Base-by-base conservation (phyloP, 495 filamentous ascomycete species). In the Zalerion maritima region DNA sequence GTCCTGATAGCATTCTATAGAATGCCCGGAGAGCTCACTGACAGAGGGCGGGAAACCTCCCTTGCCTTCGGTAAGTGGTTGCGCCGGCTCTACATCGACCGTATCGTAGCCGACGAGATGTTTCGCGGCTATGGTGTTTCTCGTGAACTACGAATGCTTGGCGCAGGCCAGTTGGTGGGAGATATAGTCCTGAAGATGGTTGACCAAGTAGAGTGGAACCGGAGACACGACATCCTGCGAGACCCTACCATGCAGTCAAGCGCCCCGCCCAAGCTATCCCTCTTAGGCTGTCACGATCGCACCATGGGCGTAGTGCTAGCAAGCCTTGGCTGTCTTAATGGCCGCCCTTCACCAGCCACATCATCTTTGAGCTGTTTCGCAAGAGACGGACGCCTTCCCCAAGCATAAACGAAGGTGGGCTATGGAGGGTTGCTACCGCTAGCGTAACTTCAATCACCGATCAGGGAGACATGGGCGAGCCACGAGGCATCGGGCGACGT, bases 231-330 rank as follows among this genome's bases (percentile, higher is more conserved):
- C 28, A 21, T 30, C 17, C 26, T 29, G 13, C 28, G 28, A 32
- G 29, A 24, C 29, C 29, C 3, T 32, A 15, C 19, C 29, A 3
- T 24, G 11, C 29, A 32, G 24, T 15, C 17, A 24, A 32, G 29
- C 10, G 20, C 18, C 10, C 29, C 29, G 21, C 29, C 29, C 29
- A 32, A 15, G 29, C 20, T 32, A 20, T 32, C 29, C 19, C 51
- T 87, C 38, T 71, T 66, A 32, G 81, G 81, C 20, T 83, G 78
- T 40, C 81, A 87, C 43, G 81, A 87, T 51, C 85, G 81, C 2
- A 85, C 81, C 14, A 53, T 86, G n/a, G 81, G 73, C 4, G 73
- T 63, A 1, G 48, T 81, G n/a, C 50, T 87, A 21, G 54, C 71
- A 5, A 75, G 71, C 32, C 39, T 85, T 0, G 81, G 81, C 5